A percentile compares a stretch with the other conserved stretches of the same genome.
These are phyloP conservation scores for Didymella exigua DNA, from an alignment of 2,329 filamentous ascomycete genomes.

Conservation along the genomic window DNA sequence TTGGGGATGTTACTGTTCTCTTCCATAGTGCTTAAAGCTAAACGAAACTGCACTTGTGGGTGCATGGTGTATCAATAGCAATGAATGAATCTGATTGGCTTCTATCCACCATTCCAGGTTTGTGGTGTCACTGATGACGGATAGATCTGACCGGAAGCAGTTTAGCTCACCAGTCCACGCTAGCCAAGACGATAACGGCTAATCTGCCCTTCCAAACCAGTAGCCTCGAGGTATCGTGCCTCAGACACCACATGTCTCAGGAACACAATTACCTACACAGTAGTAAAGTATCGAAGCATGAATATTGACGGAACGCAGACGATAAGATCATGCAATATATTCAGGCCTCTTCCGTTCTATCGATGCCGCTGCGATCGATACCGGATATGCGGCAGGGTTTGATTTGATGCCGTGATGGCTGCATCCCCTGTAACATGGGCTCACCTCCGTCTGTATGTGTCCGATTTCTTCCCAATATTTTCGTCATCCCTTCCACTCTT, in stretches of 20 bases:
- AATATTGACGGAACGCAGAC: not conserved
- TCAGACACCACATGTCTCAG: slow-evolving; percentile 29
- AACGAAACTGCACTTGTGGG: not conserved
- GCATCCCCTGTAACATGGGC: slow-evolving; percentile 31
- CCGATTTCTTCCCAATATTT: not conserved
- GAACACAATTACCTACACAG: slow-evolving; percentile 5
- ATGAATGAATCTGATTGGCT: not conserved
- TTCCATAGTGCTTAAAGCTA: not conserved
- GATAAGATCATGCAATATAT: not conserved
- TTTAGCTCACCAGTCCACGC: not conserved
- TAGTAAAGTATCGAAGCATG: not conserved
- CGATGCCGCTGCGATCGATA: not conserved
- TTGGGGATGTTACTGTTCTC: not conserved
- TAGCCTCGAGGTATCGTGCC: not conserved
- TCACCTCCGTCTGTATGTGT: slow-evolving; percentile 35
- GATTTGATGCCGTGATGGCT: slow-evolving; percentile 13
- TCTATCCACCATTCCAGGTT: not conserved
- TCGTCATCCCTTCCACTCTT: not conserved
- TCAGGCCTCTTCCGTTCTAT: not conserved
- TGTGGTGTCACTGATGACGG: not conserved
- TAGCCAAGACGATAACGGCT: not conserved
- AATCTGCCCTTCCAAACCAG: not conserved
- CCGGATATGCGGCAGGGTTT: slow-evolving; percentile 13
- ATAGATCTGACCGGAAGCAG: too few relatives aligned
- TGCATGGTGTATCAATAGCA: not conserved